Percentiles rank a stretch among this genome's conserved stretches.
phyloP scores from a whole-genome alignment of 441 rosid species.

The Melastoma candidum region DNA sequence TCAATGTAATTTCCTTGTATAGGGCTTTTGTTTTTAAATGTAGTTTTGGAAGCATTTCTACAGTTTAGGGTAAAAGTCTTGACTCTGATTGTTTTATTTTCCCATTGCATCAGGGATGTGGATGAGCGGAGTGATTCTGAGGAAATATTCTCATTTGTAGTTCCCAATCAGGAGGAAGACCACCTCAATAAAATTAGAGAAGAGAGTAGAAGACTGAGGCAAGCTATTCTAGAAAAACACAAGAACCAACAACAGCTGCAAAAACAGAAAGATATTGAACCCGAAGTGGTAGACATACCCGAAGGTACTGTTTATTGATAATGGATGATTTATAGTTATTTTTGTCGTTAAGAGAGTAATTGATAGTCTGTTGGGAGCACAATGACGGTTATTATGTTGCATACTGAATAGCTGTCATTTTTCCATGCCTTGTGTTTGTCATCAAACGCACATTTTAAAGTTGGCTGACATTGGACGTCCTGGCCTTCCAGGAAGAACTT shows the following conservation, averaged over 20 bases:
- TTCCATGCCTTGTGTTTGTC: too few relatives aligned
- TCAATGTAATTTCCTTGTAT: constrained; percentile 32
- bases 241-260: constrained; percentile 35
- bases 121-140: constrained; percentile 59
- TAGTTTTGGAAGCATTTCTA: constrained; percentile 3
- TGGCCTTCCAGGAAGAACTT: constrained; percentile 21
- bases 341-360: too few relatives aligned
- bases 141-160: constrained; percentile 41
- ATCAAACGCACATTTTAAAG: too few relatives aligned
- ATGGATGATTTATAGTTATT: too few relatives aligned
- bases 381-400: too few relatives aligned
- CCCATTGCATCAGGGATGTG: constrained; percentile 30
- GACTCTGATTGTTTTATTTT: constrained; percentile 5
- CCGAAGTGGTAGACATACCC: constrained; percentile 21
- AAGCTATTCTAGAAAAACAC: constrained; percentile 74
- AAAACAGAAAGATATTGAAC: constrained; percentile 16
- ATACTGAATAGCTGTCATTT: too few relatives aligned
- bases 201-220: constrained; percentile 81
- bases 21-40: neutral
- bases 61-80: constrained; percentile 2
- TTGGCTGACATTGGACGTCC: constrained; percentile 18
- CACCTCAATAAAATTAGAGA: constrained; percentile 79
- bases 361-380: too few relatives aligned
- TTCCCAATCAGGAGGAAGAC: constrained; percentile 73
- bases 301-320: constrained; percentile 28